Evolutionary conservation across 2,329 filamentous ascomycete species (phyloP).

Genomic region (Paecilomyces sp.): DNA sequence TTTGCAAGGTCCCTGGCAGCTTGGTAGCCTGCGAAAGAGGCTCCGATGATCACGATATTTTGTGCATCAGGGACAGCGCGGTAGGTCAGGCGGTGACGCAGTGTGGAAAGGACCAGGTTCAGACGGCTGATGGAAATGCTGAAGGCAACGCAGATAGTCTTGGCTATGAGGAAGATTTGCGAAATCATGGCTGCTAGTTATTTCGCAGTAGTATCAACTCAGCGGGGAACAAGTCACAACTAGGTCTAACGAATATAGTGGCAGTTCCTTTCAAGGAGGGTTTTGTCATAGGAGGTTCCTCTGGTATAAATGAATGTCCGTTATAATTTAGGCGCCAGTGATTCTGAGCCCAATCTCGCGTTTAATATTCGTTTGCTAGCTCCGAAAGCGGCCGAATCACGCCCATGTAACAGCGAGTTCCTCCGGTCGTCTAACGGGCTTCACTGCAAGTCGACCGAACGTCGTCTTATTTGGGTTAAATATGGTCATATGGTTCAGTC

Average conservation of each 20-base stretch:
- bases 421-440: background rate
- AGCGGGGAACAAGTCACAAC: background rate
- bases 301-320: background rate
- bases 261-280: background rate
- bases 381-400: background rate
- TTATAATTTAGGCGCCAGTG: background rate
- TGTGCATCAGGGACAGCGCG: background rate
- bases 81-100: background rate
- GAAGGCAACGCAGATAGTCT: background rate
- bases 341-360: background rate
- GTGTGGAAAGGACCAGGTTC: background rate
- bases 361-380: background rate
- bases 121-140: background rate
- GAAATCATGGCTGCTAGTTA: background rate
- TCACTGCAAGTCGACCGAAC: background rate
- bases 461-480: background rate
- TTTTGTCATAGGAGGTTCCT: background rate
- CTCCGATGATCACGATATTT: conserved; percentile 52
- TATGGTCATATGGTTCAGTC: background rate
- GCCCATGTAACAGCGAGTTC: background rate
- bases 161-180: background rate
- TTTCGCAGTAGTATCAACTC: background rate
- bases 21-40: conserved; percentile 51
- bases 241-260: background rate
- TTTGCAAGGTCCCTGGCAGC: conserved; percentile 43